Evolutionary conservation across 2,329 filamentous ascomycete genomes (phyloP).

Genomic region (Colletotrichum cordylinicola): DNA sequence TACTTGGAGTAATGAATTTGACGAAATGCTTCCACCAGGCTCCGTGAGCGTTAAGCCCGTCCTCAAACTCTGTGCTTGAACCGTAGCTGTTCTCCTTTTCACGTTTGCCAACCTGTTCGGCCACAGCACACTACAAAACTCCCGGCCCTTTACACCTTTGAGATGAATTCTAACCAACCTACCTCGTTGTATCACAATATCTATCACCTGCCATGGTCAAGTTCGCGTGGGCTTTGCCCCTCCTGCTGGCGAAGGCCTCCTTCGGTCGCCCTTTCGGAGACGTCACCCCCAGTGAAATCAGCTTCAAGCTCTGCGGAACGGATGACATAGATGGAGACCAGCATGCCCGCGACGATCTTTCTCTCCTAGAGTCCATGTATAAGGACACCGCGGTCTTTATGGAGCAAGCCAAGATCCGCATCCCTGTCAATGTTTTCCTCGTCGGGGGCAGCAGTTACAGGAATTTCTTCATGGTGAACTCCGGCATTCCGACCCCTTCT

Average conservation of each 20-base stretch:
- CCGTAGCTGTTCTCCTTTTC: not conserved
- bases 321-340: not conserved
- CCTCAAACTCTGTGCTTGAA: not conserved
- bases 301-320: not conserved
- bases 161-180: not conserved
- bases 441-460: not conserved
- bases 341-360: not conserved
- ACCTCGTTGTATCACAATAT: not conserved
- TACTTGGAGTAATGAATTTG: not conserved
- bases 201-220: not conserved
- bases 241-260: not conserved
- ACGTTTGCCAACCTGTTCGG: not conserved
- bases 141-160: not conserved
- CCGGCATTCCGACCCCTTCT: not conserved
- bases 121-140: not conserved
- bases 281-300: not conserved
- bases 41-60: not conserved
- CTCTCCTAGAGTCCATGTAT: not conserved
- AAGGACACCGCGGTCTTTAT: not conserved
- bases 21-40: not conserved
- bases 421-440: not conserved
- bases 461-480: not conserved
- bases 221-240: not conserved
- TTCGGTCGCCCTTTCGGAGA: not conserved
- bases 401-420: not conserved